A percentile compares a stretch with the other conserved stretches of the same genome.
Conservation (phyloP, 2,329 filamentous ascomycete genomes). For the Aspergillus hiratsukae region DNA sequence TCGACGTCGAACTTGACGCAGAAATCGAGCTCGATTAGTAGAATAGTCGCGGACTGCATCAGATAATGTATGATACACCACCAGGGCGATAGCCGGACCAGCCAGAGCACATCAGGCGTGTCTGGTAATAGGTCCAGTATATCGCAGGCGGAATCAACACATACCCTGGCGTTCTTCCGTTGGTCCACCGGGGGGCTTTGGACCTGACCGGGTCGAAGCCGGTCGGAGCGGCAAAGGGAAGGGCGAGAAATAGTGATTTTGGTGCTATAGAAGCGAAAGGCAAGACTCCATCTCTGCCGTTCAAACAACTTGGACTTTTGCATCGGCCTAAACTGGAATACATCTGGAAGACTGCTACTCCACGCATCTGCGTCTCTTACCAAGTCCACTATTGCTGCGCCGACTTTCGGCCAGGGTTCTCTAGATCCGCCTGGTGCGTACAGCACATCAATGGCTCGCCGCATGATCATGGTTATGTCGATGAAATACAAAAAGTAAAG, state of each 20-base stretch:
- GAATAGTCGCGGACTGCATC: neutral
- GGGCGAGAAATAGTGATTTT: conserved; percentile 1
- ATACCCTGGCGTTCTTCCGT: neutral
- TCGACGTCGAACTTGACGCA: neutral
- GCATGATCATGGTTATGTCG: conserved; percentile 1
- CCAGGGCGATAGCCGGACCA: neutral
- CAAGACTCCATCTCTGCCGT: neutral
- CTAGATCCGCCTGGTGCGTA: neutral
- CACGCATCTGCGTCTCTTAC: conserved; percentile 1
- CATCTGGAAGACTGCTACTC: neutral
- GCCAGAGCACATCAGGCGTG: neutral
- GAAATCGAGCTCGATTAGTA: neutral
- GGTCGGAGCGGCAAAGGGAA: neutral
- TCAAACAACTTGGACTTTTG: neutral
- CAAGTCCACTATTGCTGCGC: neutral
- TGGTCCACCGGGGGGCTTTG: neutral
- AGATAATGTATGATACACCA: neutral
- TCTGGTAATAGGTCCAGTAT: neutral
- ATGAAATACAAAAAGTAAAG: conserved; percentile 4
- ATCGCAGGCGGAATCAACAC: neutral
- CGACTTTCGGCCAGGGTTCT: neutral
- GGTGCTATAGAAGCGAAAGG: conserved; percentile 1
- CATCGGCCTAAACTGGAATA: neutral
- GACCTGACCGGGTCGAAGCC: neutral
- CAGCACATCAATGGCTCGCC: conserved; percentile 1